A percentile compares a stretch with the other conserved stretches of the same genome.
phyloP scores from a whole-genome alignment of 768 basidiomycete genomes.

The Pseudohyphozyma bogoriensis region DNA sequence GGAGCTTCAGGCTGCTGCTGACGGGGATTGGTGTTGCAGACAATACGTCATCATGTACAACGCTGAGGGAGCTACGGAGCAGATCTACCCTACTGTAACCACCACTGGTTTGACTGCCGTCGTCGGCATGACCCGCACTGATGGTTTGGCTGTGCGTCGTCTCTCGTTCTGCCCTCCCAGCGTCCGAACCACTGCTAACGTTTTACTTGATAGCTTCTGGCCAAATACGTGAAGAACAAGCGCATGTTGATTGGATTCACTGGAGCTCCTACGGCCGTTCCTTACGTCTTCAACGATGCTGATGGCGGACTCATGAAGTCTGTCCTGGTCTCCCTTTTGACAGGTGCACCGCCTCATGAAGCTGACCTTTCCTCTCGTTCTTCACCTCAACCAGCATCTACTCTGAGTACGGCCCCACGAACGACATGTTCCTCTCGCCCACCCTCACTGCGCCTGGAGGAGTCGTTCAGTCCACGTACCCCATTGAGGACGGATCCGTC shows the following conservation, averaged over 20 bases:
- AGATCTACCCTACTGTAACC: background rate
- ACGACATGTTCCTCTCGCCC: slow-evolving; percentile 44
- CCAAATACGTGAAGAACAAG: too few relatives aligned
- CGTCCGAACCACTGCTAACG: too few relatives aligned
- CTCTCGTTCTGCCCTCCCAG: too few relatives aligned
- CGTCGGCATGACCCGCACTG: too few relatives aligned
- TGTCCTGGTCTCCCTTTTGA: background rate
- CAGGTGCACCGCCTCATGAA: too few relatives aligned
- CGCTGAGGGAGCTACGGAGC: background rate
- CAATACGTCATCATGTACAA: background rate
- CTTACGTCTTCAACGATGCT: background rate
- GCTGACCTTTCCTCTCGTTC: too few relatives aligned
- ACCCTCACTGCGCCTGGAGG: slow-evolving; percentile 28
- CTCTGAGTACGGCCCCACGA: slow-evolving; percentile 52
- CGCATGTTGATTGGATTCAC: too few relatives aligned
- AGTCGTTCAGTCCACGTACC: slow-evolving; percentile 29
- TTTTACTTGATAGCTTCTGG: too few relatives aligned
- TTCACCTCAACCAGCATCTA: background rate
- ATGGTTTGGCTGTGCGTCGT: too few relatives aligned
- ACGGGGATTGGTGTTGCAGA: background rate
- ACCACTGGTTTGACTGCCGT: background rate
- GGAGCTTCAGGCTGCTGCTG: too few relatives aligned
- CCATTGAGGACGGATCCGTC: slow-evolving; percentile 13
- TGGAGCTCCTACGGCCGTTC: too few relatives aligned
- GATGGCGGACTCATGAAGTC: background rate